phyloP scores from a whole-genome alignment of 2,329 filamentous ascomycete species.

The Pyricularia grisea region DNA sequence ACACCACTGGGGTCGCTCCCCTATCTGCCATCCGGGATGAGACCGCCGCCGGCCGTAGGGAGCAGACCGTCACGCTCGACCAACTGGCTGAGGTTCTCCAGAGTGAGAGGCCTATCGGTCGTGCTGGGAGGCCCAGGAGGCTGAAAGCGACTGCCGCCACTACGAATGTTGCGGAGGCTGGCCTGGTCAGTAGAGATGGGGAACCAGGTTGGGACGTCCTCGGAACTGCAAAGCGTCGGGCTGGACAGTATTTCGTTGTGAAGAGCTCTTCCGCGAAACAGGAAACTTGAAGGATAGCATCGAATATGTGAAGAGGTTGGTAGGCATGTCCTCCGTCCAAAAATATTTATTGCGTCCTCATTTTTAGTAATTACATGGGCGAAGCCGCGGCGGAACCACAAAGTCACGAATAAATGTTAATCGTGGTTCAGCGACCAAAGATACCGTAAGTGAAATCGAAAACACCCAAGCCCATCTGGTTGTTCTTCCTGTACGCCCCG shows the following conservation, averaged over 20 bases:
- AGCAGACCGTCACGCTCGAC: slow-evolving; percentile 49
- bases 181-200: not conserved
- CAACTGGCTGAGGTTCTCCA: slow-evolving; percentile 46
- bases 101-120: slow-evolving; percentile 52
- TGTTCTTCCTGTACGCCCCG: not conserved
- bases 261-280: slow-evolving; percentile 23
- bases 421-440: not conserved
- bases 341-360: not conserved
- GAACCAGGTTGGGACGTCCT: slow-evolving; percentile 56
- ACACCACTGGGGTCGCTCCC: slow-evolving; percentile 64
- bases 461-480: not conserved
- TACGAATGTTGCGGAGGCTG: slow-evolving; percentile 16
- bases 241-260: slow-evolving; percentile 70
- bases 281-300: not conserved
- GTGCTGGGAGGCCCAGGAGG: slow-evolving; percentile 34
- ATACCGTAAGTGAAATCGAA: not conserved
- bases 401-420: not conserved
- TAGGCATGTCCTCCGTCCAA: not conserved
- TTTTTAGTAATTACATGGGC: not conserved
- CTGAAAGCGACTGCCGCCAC: slow-evolving; percentile 21
- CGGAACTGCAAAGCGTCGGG: slow-evolving; percentile 52
- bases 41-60: slow-evolving; percentile 43
- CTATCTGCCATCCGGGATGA: slow-evolving; percentile 76
- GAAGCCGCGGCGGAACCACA: not conserved
- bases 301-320: not conserved